Percentiles rank a stretch among this genome's conserved stretches.
These are phyloP conservation scores for Globisporangium nunn DNA, from an alignment of 352 stramenopile species.

Conservation along the genomic window DNA sequence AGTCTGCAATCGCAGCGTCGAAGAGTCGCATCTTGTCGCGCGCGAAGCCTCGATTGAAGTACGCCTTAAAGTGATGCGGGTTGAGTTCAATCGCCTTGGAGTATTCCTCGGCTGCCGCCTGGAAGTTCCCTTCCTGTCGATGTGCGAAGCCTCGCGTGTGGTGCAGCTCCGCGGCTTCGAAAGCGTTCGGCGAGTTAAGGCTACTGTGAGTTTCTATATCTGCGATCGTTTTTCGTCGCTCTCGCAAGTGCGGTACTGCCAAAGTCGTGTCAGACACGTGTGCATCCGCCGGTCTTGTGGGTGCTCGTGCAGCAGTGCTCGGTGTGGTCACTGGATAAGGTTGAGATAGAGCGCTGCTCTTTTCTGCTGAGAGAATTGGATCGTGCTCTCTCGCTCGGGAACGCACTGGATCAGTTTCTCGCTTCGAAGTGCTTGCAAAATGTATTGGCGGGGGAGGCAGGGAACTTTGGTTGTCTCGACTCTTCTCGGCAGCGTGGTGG, in stretches of 20 bases:
- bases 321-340: not conserved
- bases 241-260: not conserved
- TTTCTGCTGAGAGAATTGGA: not conserved
- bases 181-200: not conserved
- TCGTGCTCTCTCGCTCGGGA: not conserved
- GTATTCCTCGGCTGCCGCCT: slow-evolving; percentile 72
- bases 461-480: slow-evolving; percentile 19
- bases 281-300: not conserved
- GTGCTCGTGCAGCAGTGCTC: not conserved
- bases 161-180: slow-evolving; percentile 40
- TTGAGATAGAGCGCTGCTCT: not conserved
- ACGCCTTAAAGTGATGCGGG: slow-evolving; percentile 80
- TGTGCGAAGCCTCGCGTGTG: slow-evolving; percentile 61
- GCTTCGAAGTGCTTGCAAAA: not conserved
- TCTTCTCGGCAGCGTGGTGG: slow-evolving; percentile 16
- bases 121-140: slow-evolving; percentile 79
- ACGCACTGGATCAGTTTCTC: not conserved
- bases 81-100: slow-evolving; percentile 66
- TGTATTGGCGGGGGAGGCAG: slow-evolving; percentile 3
- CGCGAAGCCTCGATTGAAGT: slow-evolving; percentile 86
- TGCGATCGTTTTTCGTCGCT: slow-evolving; percentile 21
- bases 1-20: slow-evolving; percentile 71
- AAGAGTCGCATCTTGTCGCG: slow-evolving; percentile 78
- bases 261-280: not conserved
- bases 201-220: slow-evolving; percentile 13